Conservation (phyloP, 805 yeast genomes). For the Cyberlindnera euphorbiiphila region DNA sequence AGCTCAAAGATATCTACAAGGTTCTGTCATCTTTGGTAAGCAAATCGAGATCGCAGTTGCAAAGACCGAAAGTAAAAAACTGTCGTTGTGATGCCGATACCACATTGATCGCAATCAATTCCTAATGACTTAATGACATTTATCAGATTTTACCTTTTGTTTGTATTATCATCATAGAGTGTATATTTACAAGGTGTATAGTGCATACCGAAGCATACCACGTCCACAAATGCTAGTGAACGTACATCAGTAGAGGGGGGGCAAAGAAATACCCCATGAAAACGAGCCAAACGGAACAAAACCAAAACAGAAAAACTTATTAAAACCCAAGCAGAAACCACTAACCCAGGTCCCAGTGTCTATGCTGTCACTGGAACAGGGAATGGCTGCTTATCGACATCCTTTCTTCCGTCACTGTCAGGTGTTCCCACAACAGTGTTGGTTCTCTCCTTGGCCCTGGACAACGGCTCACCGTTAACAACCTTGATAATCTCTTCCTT, state of each 20-base stretch:
- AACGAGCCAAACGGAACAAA: neutral
- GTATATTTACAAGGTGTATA: slow-evolving; percentile 5
- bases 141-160: neutral
- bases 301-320: neutral
- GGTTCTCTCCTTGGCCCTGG: slow-evolving; percentile 62
- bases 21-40: slow-evolving; percentile 50
- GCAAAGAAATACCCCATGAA: neutral
- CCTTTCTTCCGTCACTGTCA: slow-evolving; percentile 42
- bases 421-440: slow-evolving; percentile 70
- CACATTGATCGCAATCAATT: too few species aligned
- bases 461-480: slow-evolving; percentile 72
- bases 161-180: neutral
- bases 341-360: too few species aligned
- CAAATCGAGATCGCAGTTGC: slow-evolving; percentile 43
- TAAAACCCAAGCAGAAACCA: neutral
- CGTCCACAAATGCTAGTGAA: too few species aligned
- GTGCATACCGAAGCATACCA: slow-evolving; percentile 1
- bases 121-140: slow-evolving; percentile 1
- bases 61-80: slow-evolving; percentile 29
- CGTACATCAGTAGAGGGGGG: too few species aligned
- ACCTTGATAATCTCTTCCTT: slow-evolving; percentile 86
- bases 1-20: slow-evolving; percentile 47
- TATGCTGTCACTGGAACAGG: slow-evolving; percentile 29
- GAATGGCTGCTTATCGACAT: slow-evolving; percentile 29
- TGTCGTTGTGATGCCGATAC: too few species aligned